Evolutionary conservation across 176 grass and related monocot species (phyloP), one percentile per base, ranked within the genome.

Genomic region (Thinopyrum elongatum): DNA sequence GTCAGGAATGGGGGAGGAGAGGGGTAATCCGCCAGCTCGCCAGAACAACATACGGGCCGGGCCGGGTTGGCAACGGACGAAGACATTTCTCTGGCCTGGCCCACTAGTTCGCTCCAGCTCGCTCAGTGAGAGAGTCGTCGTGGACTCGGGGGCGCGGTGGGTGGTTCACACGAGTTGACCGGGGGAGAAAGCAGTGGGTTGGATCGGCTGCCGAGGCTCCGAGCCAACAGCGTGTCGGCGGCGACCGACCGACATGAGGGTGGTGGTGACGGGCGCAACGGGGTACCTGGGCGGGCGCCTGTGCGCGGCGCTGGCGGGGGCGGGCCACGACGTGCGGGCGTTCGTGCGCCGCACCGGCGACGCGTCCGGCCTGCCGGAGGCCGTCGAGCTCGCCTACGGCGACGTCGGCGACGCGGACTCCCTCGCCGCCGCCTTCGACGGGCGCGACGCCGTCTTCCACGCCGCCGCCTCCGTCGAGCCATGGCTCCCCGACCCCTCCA

Each of bases 401-500:
- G 94, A 98, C 82, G 90, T 98, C 83, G 83, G 84, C 57, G 88
- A 98, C 90, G 86, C 85, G 17, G 77, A 79, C 9, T 98, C 97
- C 27, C 90, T 98, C 72, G 42, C 90, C 51, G 88, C 47, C 3
- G 96, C 96, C 34, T 90, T 93, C 82, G 65, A 88, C 0, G 88
- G 88, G 19, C 90, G 93, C 74, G 92, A 92, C 21, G 88, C 61
- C 60, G 83, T 98, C 39, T 94, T 95, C 90, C 96, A 98, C 83
- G 61, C 62, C 75, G 93, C 96, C 16, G 96, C 96, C 10, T 69
- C 76, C 35, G 96, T 98, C 22, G 93, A 98, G 74, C 84, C 93
- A 1, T 98, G 96, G 96, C 86, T 98, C 23, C 96, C 93, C 1
- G 90, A 98, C 59, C 92, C 96, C 70, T 98, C 93, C 65, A 55